Evolutionary conservation across 345 rosid species (phyloP).

Genomic region (Arabis alpina): DNA sequence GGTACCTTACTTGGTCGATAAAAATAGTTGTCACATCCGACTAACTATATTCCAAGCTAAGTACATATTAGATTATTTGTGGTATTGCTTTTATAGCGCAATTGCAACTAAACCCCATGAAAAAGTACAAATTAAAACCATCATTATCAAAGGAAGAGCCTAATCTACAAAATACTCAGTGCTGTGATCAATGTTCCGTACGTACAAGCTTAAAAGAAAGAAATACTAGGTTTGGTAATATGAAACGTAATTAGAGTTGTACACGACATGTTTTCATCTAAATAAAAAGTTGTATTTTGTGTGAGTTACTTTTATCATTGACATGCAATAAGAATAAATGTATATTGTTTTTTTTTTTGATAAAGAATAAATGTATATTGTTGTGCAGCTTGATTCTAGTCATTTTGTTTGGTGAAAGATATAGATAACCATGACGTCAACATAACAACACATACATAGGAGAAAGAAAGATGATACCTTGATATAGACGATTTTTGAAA

Average conservation of each 20-base stretch:
- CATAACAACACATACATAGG: background rate
- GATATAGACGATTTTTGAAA: background rate
- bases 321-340: background rate
- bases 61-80: background rate
- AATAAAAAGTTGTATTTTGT: background rate
- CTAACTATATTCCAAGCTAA: background rate
- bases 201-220: constrained; percentile 26
- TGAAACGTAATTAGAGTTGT: constrained; percentile 22
- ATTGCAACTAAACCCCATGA: background rate
- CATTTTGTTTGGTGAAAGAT: constrained; percentile 18
- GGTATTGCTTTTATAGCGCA: background rate
- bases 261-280: constrained; percentile 32
- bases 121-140: background rate
- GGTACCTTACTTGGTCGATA: constrained; percentile 4
- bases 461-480: background rate
- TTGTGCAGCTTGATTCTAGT: constrained; percentile 11
- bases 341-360: no score
- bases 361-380: background rate
- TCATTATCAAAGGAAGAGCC: constrained; percentile 10
- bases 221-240: background rate
- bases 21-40: background rate
- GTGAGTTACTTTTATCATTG: background rate
- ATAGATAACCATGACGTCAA: background rate
- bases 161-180: background rate
- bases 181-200: constrained; percentile 24